Base-by-base conservation (phyloP, 352 stramenopile species). In the Globisporangium canariense region DNA sequence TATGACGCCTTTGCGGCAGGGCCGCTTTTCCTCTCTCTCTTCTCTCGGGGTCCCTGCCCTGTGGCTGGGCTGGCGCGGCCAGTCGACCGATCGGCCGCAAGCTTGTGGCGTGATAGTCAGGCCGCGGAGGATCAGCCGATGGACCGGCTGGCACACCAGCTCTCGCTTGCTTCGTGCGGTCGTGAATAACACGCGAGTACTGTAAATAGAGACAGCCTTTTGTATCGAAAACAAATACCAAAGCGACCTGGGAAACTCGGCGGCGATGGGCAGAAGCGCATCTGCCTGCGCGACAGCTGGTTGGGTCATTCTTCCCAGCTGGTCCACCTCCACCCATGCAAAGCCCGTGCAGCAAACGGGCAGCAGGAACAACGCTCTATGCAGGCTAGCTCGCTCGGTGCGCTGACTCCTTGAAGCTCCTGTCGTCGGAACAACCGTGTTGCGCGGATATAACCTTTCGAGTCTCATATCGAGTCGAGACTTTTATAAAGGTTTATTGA, bases 251-350 rank as follows among this genome's bases (percentile, higher is more conserved):
- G 62, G 45, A 68, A 68, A 58, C 56, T 59, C 40, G 50, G 34
- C n/a, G 28, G 32, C 32, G 63, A 68, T 68, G 63, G 63, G 57
- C 63, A 51, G 28, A 11, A 30, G 49, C 36, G 53, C 61, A 67
- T 34, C 54, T 38, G 56, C 49, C 4, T 14, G 11, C 13, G 36
- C 40, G 32, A n/a, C 64, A 69, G 30, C 64, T 69, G 64, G 32
- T 69, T 66, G 64, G 64, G 51, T 65, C 22, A 64, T 68, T 64
- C 63, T 60, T 60, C 55, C 54, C 64, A 65, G 64, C 64, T 69
- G 64, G 64, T 61, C 57, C 57, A 60, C 64, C 58, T 58, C 38
- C 55, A 54, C 38, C 56, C 51, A 60, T 60, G 25, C 60, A 64
- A 45, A 58, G 47, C 40, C 51, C 51, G 52, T 30, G 32, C 36